Base-by-base conservation (phyloP, 192 early-diverging fungal species). In the Linnemannia schmuckeri region DNA sequence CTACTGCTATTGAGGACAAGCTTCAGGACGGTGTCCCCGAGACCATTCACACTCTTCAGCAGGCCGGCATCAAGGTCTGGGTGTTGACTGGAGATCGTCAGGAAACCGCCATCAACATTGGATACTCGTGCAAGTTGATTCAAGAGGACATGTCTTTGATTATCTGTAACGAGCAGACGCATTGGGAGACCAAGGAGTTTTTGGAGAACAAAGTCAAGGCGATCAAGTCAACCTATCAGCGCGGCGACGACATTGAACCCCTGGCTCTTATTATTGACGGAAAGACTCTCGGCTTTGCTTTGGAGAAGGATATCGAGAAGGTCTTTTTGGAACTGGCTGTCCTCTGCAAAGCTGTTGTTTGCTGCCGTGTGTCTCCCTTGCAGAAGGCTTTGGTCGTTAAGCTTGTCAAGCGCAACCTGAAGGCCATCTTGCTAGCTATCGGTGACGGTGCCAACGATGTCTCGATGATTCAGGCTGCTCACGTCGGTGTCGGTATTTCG, bases 401-500 rank as follows among this genome's bases (percentile, higher is more conserved):
- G 83, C 91, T 99, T n/a, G 98, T 99, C 46, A 98, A 97, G 88
- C 96, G 96, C 35, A 95, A 97, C 47, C 90, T 94, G 42, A 95
- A 96, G 57, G 93, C 97, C 22, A 96, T 99, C 70, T 91, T 98
- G 35, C 91, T 99, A 44, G 98, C 98, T 3, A 99, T 99, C 86
- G 98, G 98, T 63, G 98, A 99, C 89, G 98, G 98, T 47, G 98
- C 98, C 42, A 99, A 99, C 87, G 98, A 99, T 85, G 98, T 99
- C 0, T 95, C 95, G 35, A 99, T 99, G 98, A 99, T 99, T 84
- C 98, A 99, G 85, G 98, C 98, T 17, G 98, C 98, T 33, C 98
- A 99, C 80, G 98, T 99, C 38, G 98, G 98, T 70, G 94, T 99
- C 17, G 98, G 98, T 70, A 99, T 99, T 81, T 96, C 93, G 70